These are phyloP conservation scores for Ascochyta koolunga DNA, from an alignment of 2,329 filamentous ascomycete species.

Conservation along the genomic window DNA sequence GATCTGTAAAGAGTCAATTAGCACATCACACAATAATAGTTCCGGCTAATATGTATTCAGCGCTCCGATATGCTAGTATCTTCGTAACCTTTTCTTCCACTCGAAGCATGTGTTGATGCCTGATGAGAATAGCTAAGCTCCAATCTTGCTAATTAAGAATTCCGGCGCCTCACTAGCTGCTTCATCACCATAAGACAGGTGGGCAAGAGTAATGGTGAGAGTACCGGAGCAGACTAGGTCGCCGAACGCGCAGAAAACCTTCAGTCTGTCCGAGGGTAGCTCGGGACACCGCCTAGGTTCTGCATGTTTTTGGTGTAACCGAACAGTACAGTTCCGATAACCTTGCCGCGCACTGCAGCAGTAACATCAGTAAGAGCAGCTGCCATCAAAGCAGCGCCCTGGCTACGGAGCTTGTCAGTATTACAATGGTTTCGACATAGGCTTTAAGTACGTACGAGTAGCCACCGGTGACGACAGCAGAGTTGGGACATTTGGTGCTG, in stretches of 20 bases:
- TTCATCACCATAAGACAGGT: conserved; percentile 40
- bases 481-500: conserved; percentile 47
- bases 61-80: too few species aligned
- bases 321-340: conserved; percentile 50
- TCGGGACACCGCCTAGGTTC: conserved; percentile 44
- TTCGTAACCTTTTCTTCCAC: too few species aligned
- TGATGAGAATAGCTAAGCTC: neutral
- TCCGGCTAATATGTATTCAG: too few species aligned
- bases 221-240: conserved; percentile 47
- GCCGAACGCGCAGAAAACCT: conserved; percentile 45
- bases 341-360: conserved; percentile 35
- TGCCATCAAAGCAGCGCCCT: conserved; percentile 50
- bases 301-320: conserved; percentile 51
- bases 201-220: conserved; percentile 40
- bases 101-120: too few species aligned
- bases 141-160: conserved; percentile 35
- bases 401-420: conserved; percentile 27
- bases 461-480: conserved; percentile 48
- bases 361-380: conserved; percentile 40
- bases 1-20: too few species aligned
- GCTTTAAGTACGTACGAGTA: conserved; percentile 45
- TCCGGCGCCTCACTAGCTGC: conserved; percentile 31
- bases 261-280: conserved; percentile 43
- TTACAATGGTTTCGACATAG: neutral
- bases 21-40: too few species aligned